Evolutionary conservation across 805 yeast genomes (phyloP).

Genomic region (Candida pini): DNA sequence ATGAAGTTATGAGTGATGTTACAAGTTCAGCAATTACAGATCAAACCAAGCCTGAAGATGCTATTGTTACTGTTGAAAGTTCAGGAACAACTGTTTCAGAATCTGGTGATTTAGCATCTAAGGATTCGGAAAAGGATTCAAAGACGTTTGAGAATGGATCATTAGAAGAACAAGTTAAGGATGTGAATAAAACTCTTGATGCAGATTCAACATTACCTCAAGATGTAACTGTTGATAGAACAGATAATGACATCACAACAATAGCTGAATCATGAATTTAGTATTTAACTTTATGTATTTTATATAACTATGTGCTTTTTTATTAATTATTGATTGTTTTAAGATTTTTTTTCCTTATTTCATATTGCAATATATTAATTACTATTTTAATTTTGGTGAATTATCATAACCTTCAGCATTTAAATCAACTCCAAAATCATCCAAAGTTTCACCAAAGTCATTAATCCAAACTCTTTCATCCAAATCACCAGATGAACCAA

Average conservation of each 20-base stretch:
- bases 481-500: background rate
- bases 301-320: conserved; percentile 1
- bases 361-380: background rate
- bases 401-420: conserved; percentile 44
- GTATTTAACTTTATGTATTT: background rate
- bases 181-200: conserved; percentile 26
- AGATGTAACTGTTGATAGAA: conserved; percentile 33
- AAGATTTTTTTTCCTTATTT: background rate
- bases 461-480: conserved; percentile 49
- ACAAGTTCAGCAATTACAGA: background rate
- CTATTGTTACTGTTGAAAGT: conserved; percentile 5
- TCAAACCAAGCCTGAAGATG: conserved; percentile 4
- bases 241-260: conserved; percentile 3
- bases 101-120: background rate
- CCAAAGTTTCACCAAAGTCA: conserved; percentile 75
- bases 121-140: background rate
- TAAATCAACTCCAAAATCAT: conserved; percentile 84
- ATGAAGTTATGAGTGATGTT: background rate
- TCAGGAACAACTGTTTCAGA: background rate
- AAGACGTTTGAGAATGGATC: background rate
- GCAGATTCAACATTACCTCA: conserved; percentile 46
- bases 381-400: conserved; percentile 4
- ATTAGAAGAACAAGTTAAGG: background rate
- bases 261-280: background rate
- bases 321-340: background rate